Evolutionary conservation across 169 alveolate species (phyloP).

Genomic region (Plasmodium gaboni): DNA sequence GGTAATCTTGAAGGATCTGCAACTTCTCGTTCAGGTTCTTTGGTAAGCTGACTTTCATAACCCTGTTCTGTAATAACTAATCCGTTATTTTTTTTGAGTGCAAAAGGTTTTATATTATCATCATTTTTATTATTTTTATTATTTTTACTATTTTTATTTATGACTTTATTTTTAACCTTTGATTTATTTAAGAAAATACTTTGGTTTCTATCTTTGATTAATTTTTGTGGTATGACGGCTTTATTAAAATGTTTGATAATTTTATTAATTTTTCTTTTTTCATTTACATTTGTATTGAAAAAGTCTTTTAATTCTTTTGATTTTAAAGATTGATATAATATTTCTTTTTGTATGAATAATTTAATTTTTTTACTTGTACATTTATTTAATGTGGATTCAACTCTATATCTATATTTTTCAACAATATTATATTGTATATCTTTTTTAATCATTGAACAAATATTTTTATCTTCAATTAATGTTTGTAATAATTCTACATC

Average conservation of each 20-base stretch:
- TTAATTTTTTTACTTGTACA: constrained; percentile 59
- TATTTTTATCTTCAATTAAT: constrained; percentile 22
- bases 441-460: constrained; percentile 23
- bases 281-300: constrained; percentile 36
- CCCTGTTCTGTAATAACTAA: constrained; percentile 37
- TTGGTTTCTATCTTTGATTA: constrained; percentile 44
- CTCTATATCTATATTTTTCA: constrained; percentile 66
- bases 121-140: background rate
- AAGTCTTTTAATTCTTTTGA: constrained; percentile 50
- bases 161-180: background rate
- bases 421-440: constrained; percentile 3
- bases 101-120: background rate
- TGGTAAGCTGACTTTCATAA: constrained; percentile 43
- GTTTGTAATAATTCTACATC: constrained; percentile 47
- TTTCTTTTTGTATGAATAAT: constrained; percentile 39
- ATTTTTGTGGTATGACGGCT: constrained; percentile 35
- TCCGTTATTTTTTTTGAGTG: constrained; percentile 19
- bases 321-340: constrained; percentile 50
- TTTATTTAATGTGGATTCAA: constrained; percentile 40
- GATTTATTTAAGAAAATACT: constrained; percentile 23
- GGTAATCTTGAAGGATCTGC: constrained; percentile 69
- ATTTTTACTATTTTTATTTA: background rate
- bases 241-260: constrained; percentile 32
- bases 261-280: constrained; percentile 39
- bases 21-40: constrained; percentile 63